A percentile compares a stretch with the other conserved stretches of the same genome.
Conservation (phyloP, 2,329 filamentous ascomycete genomes). For the Cytospora piceicola region DNA sequence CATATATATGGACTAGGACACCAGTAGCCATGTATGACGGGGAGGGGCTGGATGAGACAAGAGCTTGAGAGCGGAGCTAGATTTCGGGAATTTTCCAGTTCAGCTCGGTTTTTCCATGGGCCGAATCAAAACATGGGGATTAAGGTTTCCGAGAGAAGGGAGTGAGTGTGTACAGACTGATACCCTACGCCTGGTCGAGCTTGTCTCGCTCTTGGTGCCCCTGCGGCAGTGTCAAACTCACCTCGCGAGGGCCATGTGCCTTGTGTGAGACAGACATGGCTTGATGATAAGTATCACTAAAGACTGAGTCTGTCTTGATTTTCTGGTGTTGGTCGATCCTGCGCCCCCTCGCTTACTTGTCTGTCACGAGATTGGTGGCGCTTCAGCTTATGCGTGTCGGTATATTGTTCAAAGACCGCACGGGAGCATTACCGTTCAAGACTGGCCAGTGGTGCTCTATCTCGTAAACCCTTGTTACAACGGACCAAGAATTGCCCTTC, state of each 20-base stretch:
- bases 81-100: background rate
- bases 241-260: conserved; percentile 4
- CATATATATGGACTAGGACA: too few species aligned
- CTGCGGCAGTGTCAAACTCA: background rate
- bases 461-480: background rate
- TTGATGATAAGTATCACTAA: background rate
- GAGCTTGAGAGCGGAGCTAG: background rate
- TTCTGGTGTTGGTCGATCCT: background rate
- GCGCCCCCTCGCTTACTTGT: conserved; percentile 15
- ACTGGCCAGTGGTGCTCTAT: background rate
- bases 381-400: background rate
- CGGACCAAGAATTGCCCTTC: too few species aligned
- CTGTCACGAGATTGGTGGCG: conserved; percentile 1
- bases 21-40: too few species aligned
- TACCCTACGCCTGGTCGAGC: too few species aligned
- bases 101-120: too few species aligned
- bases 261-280: conserved; percentile 8
- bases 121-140: too few species aligned
- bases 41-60: too few species aligned
- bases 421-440: background rate
- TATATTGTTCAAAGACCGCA: background rate
- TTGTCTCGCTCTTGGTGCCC: too few species aligned
- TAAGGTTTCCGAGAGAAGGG: background rate
- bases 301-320: conserved; percentile 20
- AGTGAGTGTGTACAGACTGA: background rate